These are phyloP conservation scores for Tulasnella sp. DNA, from an alignment of 768 basidiomycete genomes.

Conservation along the genomic window DNA sequence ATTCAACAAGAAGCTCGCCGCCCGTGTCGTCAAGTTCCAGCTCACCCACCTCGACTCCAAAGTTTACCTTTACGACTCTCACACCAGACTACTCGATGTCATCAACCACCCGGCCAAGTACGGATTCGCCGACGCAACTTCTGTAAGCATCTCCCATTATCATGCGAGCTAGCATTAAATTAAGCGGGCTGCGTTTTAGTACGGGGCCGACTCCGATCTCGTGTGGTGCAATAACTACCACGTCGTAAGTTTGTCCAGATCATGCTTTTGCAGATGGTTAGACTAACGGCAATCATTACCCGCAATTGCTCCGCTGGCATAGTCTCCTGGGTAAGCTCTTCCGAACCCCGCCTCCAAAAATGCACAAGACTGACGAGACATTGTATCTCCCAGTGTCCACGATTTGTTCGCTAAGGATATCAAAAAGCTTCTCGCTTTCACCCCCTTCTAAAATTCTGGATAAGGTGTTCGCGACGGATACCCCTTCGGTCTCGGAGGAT, in stretches of 20 bases:
- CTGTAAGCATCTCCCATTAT: conserved; percentile 27
- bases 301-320: not conserved
- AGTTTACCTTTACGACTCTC: conserved; percentile 52
- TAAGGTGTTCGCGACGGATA: not conserved
- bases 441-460: not conserved
- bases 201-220: conserved; percentile 22
- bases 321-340: conserved; percentile 2
- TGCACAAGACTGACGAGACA: not conserved
- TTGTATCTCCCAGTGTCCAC: not conserved
- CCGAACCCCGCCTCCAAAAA: not conserved
- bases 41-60: conserved; percentile 47
- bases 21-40: conserved; percentile 44
- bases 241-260: conserved; percentile 14
- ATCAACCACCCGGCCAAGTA: conserved; percentile 50
- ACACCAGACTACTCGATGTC: conserved; percentile 49
- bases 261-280: not conserved
- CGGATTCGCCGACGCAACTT: conserved; percentile 53
- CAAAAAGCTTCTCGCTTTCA: not conserved
- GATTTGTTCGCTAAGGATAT: not conserved
- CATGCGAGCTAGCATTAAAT: conserved; percentile 31
- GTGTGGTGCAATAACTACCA: conserved; percentile 29
- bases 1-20: conserved; percentile 52
- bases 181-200: conserved; percentile 1
- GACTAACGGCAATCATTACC: not conserved
- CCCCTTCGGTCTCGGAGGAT: not conserved